These are phyloP conservation scores for Cytidiella melzeri DNA, from an alignment of 768 basidiomycete genomes.

Conservation along the genomic window DNA sequence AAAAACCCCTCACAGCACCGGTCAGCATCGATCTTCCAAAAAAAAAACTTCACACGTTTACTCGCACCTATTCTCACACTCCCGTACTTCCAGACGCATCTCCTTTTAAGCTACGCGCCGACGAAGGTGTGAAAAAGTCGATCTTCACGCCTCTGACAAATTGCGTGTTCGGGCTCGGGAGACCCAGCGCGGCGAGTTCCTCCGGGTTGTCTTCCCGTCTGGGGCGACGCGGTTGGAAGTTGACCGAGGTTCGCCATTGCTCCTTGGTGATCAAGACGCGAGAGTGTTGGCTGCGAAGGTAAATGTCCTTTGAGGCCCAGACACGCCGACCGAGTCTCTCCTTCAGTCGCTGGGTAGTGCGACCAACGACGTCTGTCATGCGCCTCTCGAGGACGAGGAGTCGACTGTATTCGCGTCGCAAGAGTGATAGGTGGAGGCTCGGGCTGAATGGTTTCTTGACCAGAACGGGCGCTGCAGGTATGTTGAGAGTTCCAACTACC, in stretches of 20 bases:
- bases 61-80: too few species aligned
- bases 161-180: neutral
- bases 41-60: too few species aligned
- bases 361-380: constrained; percentile 38
- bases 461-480: constrained; percentile 4
- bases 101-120: too few species aligned
- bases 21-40: too few species aligned
- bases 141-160: neutral
- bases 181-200: neutral
- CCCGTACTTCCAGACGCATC: too few species aligned
- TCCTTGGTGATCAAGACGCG: constrained; percentile 36
- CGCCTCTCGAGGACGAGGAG: constrained; percentile 39
- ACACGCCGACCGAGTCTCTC: constrained; percentile 76
- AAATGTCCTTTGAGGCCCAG: constrained; percentile 56
- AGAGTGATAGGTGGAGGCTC: constrained; percentile 48
- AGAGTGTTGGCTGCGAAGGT: constrained; percentile 28
- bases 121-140: neutral
- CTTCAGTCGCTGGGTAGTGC: constrained; percentile 58
- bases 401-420: constrained; percentile 47
- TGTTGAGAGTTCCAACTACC: neutral
- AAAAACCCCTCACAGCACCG: too few species aligned
- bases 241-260: constrained; percentile 46
- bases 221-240: constrained; percentile 27
- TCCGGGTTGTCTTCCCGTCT: constrained; percentile 1
- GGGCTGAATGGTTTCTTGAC: constrained; percentile 42